Evolutionary conservation across 2,329 filamentous ascomycete genomes (phyloP).

Genomic region (Dendryphion nanum): DNA sequence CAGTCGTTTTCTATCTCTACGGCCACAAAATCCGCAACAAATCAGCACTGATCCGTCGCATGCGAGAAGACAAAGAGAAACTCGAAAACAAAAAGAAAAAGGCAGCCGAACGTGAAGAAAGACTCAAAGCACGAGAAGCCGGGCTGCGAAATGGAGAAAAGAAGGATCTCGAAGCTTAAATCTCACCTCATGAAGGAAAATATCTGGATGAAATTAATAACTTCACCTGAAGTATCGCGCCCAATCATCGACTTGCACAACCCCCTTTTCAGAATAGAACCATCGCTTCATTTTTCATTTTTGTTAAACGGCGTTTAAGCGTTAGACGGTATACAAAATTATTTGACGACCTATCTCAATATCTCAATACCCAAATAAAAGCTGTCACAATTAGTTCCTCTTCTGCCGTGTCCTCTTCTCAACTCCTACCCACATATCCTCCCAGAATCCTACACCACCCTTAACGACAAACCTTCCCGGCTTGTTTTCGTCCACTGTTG

Average conservation of each 20-base stretch:
- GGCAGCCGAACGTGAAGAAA: constrained; percentile 43
- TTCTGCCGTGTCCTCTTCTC: constrained; percentile 8
- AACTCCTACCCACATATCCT: constrained; percentile 42
- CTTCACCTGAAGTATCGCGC: too few relatives aligned
- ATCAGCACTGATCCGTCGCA: constrained; percentile 52
- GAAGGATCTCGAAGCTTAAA: constrained; percentile 3
- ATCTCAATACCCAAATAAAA: neutral
- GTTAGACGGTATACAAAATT: neutral
- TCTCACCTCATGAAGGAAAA: neutral
- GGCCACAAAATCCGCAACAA: constrained; percentile 57
- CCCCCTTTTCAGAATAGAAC: too few relatives aligned
- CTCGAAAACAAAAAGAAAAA: constrained; percentile 40
- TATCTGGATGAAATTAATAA: too few relatives aligned
- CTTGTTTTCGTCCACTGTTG: too few relatives aligned
- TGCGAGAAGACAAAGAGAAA: constrained; percentile 45
- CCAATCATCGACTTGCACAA: too few relatives aligned
- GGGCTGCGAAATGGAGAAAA: neutral
- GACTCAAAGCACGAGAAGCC: constrained; percentile 25
- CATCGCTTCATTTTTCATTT: too few relatives aligned
- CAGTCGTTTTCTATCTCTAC: constrained; percentile 71
- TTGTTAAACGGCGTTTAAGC: neutral
- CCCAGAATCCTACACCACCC: constrained; percentile 44
- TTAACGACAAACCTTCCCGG: constrained; percentile 42
- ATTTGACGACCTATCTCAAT: neutral
- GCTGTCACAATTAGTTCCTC: neutral